Conservation (phyloP, 257 asterid species). For the Solanum microdontum region DNA sequence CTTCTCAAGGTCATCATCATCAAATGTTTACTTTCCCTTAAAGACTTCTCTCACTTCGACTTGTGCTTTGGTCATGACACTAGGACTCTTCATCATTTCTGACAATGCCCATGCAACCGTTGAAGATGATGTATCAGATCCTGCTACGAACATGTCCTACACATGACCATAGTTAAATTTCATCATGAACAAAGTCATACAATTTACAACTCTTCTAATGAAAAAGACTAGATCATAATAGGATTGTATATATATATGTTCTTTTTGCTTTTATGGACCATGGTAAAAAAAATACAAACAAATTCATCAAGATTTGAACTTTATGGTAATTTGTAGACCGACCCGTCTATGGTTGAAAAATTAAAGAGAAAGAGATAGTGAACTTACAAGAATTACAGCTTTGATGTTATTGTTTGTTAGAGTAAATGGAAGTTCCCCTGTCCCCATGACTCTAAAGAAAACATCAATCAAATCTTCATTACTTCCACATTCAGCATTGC, state of each 20-base stretch:
- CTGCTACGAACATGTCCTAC: constrained; percentile 5
- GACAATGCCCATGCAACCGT: constrained; percentile 3
- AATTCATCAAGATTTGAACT: background rate
- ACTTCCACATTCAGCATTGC: background rate
- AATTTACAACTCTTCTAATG: background rate
- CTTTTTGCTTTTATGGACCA: background rate
- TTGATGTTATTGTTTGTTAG: background rate
- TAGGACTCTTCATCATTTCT: background rate
- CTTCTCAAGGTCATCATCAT: background rate
- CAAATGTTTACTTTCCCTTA: background rate
- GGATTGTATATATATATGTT: background rate
- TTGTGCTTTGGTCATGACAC: background rate
- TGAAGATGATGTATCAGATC: constrained; percentile 4
- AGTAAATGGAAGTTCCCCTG: background rate
- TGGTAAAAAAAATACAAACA: background rate
- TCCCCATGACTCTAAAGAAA: background rate
- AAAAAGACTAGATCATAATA: background rate
- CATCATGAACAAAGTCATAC: background rate
- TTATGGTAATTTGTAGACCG: background rate
- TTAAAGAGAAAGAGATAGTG: background rate
- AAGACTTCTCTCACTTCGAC: background rate
- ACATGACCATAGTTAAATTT: background rate
- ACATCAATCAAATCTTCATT: background rate
- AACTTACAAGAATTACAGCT: background rate
- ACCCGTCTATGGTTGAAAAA: background rate